Base-by-base conservation (phyloP, 129 eudicot species). In the Apium graveolens region DNA sequence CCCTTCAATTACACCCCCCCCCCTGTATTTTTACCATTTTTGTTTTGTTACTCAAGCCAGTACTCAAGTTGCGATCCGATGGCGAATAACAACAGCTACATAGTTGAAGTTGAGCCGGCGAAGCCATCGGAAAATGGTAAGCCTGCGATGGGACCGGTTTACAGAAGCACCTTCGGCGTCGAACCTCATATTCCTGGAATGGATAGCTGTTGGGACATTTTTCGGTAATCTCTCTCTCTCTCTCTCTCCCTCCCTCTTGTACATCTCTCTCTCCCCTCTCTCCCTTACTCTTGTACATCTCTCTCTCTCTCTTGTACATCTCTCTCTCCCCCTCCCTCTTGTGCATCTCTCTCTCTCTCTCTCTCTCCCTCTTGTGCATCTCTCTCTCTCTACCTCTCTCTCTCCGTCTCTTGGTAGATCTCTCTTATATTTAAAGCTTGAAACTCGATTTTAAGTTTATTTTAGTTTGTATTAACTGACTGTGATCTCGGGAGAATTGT, bases 181-280 rank as follows among this genome's bases (percentile, higher is more conserved):
- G 94, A 93, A 5, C 81, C 84, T 60, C 89, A 86, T 78, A 83
- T 88, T 68, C 80, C 84, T 2, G 97, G 91, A n/a, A 53, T 93
- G 70, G 87, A 89, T 11, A 84, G 91, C 51, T 93, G 98, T 55
- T 93, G 98, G 98, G 98, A 93, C 65, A 83, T 93, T 76, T 93
- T 93, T 80, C 92, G 98, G 98, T 93, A 17, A 69, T 60, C 34
- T 24, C 29, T 18, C 60, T 48, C 60, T 20, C n/a, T 5, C 60
- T 20, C 41, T 38, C 41, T 38, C 41, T 38, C 41, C 5, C 41
- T 38, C 41, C 20, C 60, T 51, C 60, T n/a, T n/a, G n/a, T n/a
- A n/a, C n/a, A n/a, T n/a, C n/a, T n/a, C n/a, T n/a, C n/a, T n/a
- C n/a, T n/a, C 0, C 14, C 11, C 45, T 43, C 14, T 43, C 45